Percentiles rank a stretch among this genome's conserved stretches.
These are phyloP conservation scores for Blepharisma stoltei DNA, from an alignment of 73 alveolate genomes.

Conservation along the genomic window DNA sequence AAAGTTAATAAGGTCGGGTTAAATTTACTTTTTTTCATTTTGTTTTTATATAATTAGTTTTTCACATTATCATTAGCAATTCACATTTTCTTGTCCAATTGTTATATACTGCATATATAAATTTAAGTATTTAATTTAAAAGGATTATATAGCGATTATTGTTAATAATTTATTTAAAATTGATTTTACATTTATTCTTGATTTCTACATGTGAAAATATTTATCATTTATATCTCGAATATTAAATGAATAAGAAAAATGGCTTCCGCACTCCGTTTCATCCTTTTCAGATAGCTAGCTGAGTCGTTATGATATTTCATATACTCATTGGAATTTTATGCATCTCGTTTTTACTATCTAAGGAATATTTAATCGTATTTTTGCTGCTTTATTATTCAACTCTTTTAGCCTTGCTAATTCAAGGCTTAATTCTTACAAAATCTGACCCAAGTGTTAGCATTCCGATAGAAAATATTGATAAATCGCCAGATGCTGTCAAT, in stretches of 20 bases:
- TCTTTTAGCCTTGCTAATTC: conserved; percentile 4
- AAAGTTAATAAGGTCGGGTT: too few relatives aligned
- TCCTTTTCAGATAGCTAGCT: conserved; percentile 18
- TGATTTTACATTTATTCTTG: too few relatives aligned
- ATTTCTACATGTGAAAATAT: too few relatives aligned
- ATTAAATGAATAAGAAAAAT: conserved; percentile 10
- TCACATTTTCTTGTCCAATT: too few relatives aligned
- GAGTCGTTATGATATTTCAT: conserved; percentile 2
- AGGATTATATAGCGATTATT: too few relatives aligned
- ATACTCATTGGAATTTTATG: neutral
- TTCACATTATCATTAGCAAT: too few relatives aligned
- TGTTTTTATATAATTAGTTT: too few relatives aligned
- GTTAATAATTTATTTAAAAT: too few relatives aligned
- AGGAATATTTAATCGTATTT: neutral
- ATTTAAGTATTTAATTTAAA: too few relatives aligned
- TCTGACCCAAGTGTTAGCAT: conserved; percentile 8
- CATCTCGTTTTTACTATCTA: neutral
- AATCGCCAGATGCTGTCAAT: neutral
- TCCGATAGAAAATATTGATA: neutral
- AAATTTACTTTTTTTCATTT: too few relatives aligned
- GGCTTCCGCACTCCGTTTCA: conserved; percentile 17
- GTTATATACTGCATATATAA: too few relatives aligned
- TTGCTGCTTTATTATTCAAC: neutral
- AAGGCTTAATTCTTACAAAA: neutral
- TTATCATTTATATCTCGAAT: too few relatives aligned